phyloP scores from a whole-genome alignment of 2,329 filamentous ascomycete species.

The Pestalotiopsis sp. region DNA sequence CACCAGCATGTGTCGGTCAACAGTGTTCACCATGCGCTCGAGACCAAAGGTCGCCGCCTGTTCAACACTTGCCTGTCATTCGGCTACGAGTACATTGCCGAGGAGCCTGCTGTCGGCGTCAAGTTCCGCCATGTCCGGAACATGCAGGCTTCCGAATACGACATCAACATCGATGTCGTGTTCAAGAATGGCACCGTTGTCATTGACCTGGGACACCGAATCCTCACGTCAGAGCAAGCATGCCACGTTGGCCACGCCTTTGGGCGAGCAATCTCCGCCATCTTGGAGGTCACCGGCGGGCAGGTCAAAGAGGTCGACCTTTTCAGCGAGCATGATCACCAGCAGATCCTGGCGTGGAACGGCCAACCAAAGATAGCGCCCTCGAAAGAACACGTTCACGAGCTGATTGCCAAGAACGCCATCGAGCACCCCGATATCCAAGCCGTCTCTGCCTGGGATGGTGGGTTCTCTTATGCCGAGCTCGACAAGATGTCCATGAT shows the following conservation, averaged over 20 bases:
- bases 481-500: constrained; percentile 27
- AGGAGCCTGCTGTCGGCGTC: constrained; percentile 27
- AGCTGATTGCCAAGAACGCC: constrained; percentile 43
- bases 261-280: constrained; percentile 48
- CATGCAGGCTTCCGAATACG: constrained; percentile 46
- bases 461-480: constrained; percentile 29
- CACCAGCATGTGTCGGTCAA: constrained; percentile 47
- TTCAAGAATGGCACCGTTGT: constrained; percentile 42
- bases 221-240: constrained; percentile 43
- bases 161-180: constrained; percentile 45
- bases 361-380: constrained; percentile 41
- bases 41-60: constrained; percentile 38
- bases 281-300: constrained; percentile 41
- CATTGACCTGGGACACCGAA: constrained; percentile 44
- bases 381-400: constrained; percentile 43
- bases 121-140: constrained; percentile 37
- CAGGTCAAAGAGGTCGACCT: constrained; percentile 48
- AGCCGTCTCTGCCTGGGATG: constrained; percentile 32
- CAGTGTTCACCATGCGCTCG: constrained; percentile 47
- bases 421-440: constrained; percentile 36
- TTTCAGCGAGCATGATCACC: constrained; percentile 55
- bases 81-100: constrained; percentile 35
- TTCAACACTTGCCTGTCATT: constrained; percentile 55
- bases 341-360: constrained; percentile 55
- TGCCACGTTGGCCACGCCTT: constrained; percentile 53